A percentile compares a stretch with the other conserved stretches of the same genome.
Conservation (phyloP, 768 basidiomycete species). For the Leucocoprinus sp. region DNA sequence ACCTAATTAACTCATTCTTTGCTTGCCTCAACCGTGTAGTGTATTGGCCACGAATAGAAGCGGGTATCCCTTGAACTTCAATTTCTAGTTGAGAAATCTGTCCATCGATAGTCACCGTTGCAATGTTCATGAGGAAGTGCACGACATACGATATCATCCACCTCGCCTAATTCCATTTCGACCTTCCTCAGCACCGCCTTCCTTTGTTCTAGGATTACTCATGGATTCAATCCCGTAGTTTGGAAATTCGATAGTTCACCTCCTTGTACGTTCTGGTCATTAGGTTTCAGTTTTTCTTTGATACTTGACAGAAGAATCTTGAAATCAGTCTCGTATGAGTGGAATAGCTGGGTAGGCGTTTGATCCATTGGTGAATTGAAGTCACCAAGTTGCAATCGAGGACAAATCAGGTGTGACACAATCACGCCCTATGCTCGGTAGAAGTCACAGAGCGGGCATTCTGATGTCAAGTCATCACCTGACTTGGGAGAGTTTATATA, state of each 20-base stretch:
- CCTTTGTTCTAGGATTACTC: slow-evolving; percentile 58
- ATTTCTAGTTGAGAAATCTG: slow-evolving; percentile 93
- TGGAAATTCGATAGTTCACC: slow-evolving; percentile 34
- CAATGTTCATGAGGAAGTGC: neutral
- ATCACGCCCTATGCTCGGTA: too few species aligned
- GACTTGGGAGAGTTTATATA: too few species aligned
- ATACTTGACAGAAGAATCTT: slow-evolving; percentile 59
- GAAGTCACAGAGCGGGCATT: too few species aligned
- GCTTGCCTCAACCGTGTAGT: slow-evolving; percentile 55
- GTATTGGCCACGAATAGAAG: slow-evolving; percentile 69
- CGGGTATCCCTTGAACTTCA: slow-evolving; percentile 86
- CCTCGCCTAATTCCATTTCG: slow-evolving; percentile 88
- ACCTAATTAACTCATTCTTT: slow-evolving; percentile 63
- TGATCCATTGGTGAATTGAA: slow-evolving; percentile 72
- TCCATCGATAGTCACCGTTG: neutral
- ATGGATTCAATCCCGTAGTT: neutral
- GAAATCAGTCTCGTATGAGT: slow-evolving; percentile 83
- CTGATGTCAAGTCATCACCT: too few species aligned
- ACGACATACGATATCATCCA: slow-evolving; percentile 77
- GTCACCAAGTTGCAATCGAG: too few species aligned
- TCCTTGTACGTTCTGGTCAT: slow-evolving; percentile 55
- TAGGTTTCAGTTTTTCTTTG: slow-evolving; percentile 67
- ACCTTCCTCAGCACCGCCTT: slow-evolving; percentile 74
- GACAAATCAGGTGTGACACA: too few species aligned
- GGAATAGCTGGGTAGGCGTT: slow-evolving; percentile 63